Evolutionary conservation across 345 rosid genomes (phyloP), one percentile per base, ranked within the genome.

Genomic region (Populus alba): DNA sequence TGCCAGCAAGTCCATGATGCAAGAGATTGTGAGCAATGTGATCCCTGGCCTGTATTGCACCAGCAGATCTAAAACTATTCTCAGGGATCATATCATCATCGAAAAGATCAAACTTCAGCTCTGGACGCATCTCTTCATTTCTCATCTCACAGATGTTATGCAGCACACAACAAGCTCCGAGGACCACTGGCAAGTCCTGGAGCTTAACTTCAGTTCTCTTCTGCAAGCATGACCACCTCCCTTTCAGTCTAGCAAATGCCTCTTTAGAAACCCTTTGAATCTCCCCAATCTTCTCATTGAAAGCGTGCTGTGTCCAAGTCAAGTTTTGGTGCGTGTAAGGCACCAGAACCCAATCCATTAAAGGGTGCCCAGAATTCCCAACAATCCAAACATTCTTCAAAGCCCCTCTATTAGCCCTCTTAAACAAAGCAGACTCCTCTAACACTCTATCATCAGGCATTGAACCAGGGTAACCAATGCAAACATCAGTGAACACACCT

Each of bases 381-480:
- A 84, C 94, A 49, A 91, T 70, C 90, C 91, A 90, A 51, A 90
- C 86, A 80, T 91, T 88, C 66, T 78, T 89, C 9, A 93, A 63
- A 41, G 85, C 86, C 25, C 97, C 90, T 45, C 86, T 77, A 65
- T 75, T 87, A 16, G 92, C 93, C 16, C 92, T 74, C 78, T 93
- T 90, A 41, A 66, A 81, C 77, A 93, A 79, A 3, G 97, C 90
- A 1, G 97, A 93, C 49, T 87, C 90, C 77, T 90, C 93, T 8
- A 93, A 83, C 71, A 93, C 91, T 69, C 82, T 87, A n/a, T 93
- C 97, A 41, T 93, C 96, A 3, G 89, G 81, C 83, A 91, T 87
- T 5, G 98, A 93, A 0, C 98, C 98, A 0, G 98, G 97, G 91
- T 89, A 89, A 2, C 98, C 98, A 75, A 93, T 91, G 79, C 94